Percentiles rank a stretch among this genome's conserved stretches.
phyloP scores from a whole-genome alignment of 176 grass and related monocot genomes.

The Tillandsia leiboldiana region DNA sequence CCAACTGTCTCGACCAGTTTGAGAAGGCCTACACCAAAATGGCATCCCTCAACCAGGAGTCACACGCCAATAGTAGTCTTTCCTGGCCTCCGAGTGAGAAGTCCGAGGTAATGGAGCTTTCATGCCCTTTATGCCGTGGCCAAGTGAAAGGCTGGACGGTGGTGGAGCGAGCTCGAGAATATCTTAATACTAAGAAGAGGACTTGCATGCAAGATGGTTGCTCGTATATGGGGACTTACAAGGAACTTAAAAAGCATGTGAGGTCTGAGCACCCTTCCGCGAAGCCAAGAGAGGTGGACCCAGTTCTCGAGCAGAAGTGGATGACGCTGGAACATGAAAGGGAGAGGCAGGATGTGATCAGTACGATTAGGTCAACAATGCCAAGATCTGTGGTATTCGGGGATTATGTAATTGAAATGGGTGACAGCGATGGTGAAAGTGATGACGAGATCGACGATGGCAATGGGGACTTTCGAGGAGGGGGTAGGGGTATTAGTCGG shows the following conservation, averaged over 20 bases:
- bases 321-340: slow-evolving; percentile 72
- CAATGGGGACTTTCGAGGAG: slow-evolving; percentile 22
- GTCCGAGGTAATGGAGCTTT: slow-evolving; percentile 41
- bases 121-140: slow-evolving; percentile 86
- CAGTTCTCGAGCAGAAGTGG: slow-evolving; percentile 77
- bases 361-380: slow-evolving; percentile 73
- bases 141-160: slow-evolving; percentile 96
- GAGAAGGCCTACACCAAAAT: slow-evolving; percentile 84
- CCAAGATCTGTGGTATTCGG: slow-evolving; percentile 72
- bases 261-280: slow-evolving; percentile 66
- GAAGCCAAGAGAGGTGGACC: slow-evolving; percentile 77
- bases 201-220: slow-evolving; percentile 92
- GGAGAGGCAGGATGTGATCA: slow-evolving; percentile 87
- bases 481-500: slow-evolving; percentile 25
- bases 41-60: slow-evolving; percentile 32
- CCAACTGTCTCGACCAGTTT: slow-evolving; percentile 93
- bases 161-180: slow-evolving; percentile 71
- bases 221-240: slow-evolving; percentile 74
- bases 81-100: slow-evolving; percentile 34
- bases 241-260: slow-evolving; percentile 88
- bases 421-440: slow-evolving; percentile 27
- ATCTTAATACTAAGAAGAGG: slow-evolving; percentile 77
- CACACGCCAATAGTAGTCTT: slow-evolving; percentile 15
- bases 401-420: slow-evolving; percentile 63
- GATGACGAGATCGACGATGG: slow-evolving; percentile 50